A percentile compares a stretch with the other conserved stretches of the same genome.
Evolutionary conservation across 371 early-diverging fungal genomes (phyloP).

Genomic region (Lichtheimia ornata): DNA sequence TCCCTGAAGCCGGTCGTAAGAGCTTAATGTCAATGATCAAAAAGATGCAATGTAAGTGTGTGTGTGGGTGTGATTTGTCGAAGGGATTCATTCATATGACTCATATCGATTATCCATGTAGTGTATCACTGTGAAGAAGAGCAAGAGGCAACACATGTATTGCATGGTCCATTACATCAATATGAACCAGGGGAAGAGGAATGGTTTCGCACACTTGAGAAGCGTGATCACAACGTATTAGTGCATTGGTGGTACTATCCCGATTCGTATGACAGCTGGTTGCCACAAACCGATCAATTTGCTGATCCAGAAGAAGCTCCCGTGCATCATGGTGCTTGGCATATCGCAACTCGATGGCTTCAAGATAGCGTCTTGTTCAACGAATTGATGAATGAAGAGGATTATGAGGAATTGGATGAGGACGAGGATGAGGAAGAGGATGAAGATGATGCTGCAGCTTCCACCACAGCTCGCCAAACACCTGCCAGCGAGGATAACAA

Average conservation of each 20-base stretch:
- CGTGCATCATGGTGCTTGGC: conserved; percentile 69
- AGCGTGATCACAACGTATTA: conserved; percentile 62
- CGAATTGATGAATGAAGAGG: conserved; percentile 83
- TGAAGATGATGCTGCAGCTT: conserved; percentile 5
- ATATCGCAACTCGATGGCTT: conserved; percentile 73
- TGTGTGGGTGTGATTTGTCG: conserved; percentile 35
- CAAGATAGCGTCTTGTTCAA: conserved; percentile 71
- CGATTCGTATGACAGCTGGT: conserved; percentile 83
- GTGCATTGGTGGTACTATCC: conserved; percentile 88
- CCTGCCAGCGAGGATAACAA: neutral
- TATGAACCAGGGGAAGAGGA: conserved; percentile 58
- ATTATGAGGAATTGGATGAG: conserved; percentile 58
- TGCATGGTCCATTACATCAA: conserved; percentile 48
- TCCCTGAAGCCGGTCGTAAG: conserved; percentile 41
- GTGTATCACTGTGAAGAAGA: conserved; percentile 43
- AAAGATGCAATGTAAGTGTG: conserved; percentile 50
- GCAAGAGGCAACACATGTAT: conserved; percentile 66
- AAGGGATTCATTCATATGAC: neutral
- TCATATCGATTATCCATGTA: conserved; percentile 12
- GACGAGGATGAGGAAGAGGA: conserved; percentile 23
- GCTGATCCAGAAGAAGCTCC: conserved; percentile 72
- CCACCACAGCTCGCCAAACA: neutral
- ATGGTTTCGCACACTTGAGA: conserved; percentile 78
- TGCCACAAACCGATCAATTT: conserved; percentile 65
- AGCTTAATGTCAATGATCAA: conserved; percentile 38